Conservation (phyloP, 2,329 filamentous ascomycete species). For the Sporothrix pallida region DNA sequence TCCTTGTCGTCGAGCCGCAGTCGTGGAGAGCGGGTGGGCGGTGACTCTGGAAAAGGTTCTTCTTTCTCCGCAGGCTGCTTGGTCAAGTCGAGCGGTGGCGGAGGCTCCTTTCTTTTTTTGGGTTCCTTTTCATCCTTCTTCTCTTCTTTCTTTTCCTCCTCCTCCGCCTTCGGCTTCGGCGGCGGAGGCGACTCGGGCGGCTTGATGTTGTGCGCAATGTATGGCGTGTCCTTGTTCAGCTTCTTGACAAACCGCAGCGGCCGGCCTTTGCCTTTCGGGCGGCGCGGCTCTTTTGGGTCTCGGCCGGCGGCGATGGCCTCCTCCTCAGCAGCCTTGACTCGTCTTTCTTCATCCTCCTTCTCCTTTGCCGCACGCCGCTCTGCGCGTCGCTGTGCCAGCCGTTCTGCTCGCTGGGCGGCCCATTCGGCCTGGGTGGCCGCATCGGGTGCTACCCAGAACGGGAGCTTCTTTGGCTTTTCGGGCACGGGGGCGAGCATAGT, state of each 20-base stretch:
- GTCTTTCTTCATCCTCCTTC: not conserved
- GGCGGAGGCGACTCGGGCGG: too few species aligned
- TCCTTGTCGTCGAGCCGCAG: not conserved
- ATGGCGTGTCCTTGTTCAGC: not conserved
- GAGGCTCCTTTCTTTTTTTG: not conserved
- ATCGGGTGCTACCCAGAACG: not conserved
- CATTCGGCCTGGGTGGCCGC: not conserved
- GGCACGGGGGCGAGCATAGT: too few species aligned
- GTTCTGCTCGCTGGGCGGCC: not conserved
- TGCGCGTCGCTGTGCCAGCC: not conserved
- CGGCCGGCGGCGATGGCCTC: not conserved
- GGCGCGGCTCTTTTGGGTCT: not conserved
- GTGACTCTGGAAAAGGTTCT: not conserved
- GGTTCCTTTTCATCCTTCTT: not conserved
- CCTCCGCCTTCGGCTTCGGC: too few species aligned
- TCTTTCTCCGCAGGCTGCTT: not conserved
- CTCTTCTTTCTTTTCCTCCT: too few species aligned
- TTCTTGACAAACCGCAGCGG: not conserved
- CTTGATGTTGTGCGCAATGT: not conserved
- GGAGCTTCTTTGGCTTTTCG: not conserved
- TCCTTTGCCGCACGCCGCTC: not conserved
- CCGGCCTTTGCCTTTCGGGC: constrained; percentile 8
- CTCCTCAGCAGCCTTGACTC: not conserved
- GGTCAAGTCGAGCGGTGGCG: not conserved
- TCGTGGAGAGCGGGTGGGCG: not conserved